Evolutionary conservation across 1,284 basidiomycete species (phyloP).

Genomic region (Ganoderma sinense): DNA sequence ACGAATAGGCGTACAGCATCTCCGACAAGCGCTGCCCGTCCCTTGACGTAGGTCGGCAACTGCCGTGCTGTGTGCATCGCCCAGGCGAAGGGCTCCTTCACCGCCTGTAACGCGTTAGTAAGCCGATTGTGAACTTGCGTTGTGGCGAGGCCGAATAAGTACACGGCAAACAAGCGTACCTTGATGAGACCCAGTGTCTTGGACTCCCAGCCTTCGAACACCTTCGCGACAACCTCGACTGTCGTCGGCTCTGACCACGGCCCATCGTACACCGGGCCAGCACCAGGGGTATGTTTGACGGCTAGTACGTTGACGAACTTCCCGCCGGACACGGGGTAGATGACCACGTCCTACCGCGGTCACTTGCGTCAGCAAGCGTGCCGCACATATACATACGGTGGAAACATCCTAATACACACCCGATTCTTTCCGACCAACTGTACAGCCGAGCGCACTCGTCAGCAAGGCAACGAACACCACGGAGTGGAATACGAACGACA

Average conservation of each 20-base stretch:
- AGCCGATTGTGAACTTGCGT: neutral
- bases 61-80: constrained; percentile 32
- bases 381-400: neutral
- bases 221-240: constrained; percentile 27
- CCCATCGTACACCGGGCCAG: constrained; percentile 30
- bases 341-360: constrained; percentile 4
- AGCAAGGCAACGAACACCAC: neutral
- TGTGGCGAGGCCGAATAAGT: neutral
- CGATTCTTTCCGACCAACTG: constrained; percentile 13
- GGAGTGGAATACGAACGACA: neutral
- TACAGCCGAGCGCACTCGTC: neutral
- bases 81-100: constrained; percentile 27
- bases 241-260: constrained; percentile 33
- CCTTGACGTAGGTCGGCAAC: constrained; percentile 35
- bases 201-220: constrained; percentile 36
- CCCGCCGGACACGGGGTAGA: constrained; percentile 22
- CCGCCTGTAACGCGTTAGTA: neutral
- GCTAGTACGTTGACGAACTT: constrained; percentile 34
- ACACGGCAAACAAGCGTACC: neutral
- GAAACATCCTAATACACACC: neutral
- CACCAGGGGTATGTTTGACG: constrained; percentile 25
- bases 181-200: constrained; percentile 34
- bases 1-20: constrained; percentile 37
- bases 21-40: constrained; percentile 38
- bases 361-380: neutral